Evolutionary conservation across 2,329 filamentous ascomycete genomes (phyloP).

Genomic region (Aspergillus fumigatiaffinis): DNA sequence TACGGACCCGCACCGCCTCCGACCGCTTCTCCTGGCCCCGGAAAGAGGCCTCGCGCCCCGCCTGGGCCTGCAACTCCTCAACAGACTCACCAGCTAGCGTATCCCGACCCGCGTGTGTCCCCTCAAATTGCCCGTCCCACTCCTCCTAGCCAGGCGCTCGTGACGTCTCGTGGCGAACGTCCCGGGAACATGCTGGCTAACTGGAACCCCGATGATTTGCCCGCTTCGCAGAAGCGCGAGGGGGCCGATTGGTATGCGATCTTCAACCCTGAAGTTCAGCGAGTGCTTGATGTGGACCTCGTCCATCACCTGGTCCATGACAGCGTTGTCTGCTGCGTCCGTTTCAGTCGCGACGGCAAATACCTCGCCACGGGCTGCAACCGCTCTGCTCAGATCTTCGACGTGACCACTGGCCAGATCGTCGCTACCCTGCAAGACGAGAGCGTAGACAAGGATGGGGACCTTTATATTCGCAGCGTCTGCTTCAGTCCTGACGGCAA

Average conservation of each 20-base stretch:
- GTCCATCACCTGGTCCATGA: slow-evolving; percentile 91
- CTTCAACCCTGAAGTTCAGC: slow-evolving; percentile 88
- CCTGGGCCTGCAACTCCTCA: slow-evolving; percentile 79
- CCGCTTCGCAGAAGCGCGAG: slow-evolving; percentile 82
- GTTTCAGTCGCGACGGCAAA: slow-evolving; percentile 93
- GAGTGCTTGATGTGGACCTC: slow-evolving; percentile 86
- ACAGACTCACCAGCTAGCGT: slow-evolving; percentile 82
- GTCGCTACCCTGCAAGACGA: slow-evolving; percentile 89
- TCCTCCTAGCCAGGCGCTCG: slow-evolving; percentile 53
- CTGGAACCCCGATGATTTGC: slow-evolving; percentile 79
- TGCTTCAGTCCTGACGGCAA: slow-evolving; percentile 97
- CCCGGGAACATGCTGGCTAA: slow-evolving; percentile 75
- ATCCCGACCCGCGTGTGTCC: slow-evolving; percentile 76
- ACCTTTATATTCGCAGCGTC: slow-evolving; percentile 94
- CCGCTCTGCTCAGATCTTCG: slow-evolving; percentile 97
- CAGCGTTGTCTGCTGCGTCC: slow-evolving; percentile 96
- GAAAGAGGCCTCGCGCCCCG: slow-evolving; percentile 64
- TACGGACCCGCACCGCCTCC: slow-evolving; percentile 80
- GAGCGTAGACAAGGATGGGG: slow-evolving; percentile 78
- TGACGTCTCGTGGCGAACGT: slow-evolving; percentile 34
- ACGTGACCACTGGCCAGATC: slow-evolving; percentile 81
- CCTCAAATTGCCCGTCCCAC: slow-evolving; percentile 86
- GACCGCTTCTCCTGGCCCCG: slow-evolving; percentile 81
- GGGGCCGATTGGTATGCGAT: slow-evolving; percentile 93
- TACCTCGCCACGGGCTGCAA: slow-evolving; percentile 97